Base-by-base conservation (phyloP, 1,284 basidiomycete species). In the Ceratobasidium sp. region DNA sequence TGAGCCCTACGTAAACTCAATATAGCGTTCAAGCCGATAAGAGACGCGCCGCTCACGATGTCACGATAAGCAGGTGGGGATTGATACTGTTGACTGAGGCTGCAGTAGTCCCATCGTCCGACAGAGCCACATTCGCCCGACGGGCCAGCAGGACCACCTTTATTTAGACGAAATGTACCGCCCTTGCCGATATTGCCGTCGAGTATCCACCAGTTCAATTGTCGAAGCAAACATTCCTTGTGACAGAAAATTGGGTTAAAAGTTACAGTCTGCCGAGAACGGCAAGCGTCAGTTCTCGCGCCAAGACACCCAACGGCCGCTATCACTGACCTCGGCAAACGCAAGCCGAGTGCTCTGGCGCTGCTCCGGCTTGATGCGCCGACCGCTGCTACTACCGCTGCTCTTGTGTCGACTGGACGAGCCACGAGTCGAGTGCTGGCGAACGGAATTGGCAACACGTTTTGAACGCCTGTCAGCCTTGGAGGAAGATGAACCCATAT, bases 121-220 rank as follows among this genome's bases (percentile, higher is more conserved):
- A 67, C 64, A 34, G 64, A 67, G 64, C 64, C 64, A 43, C 64
- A 67, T 26, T 67, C 50, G 16, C 64, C 64, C 12, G 32, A 41
- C 2, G 64, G 64, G 6, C 64, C 64, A 53, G 64, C 64, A 43
- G 64, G 64, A 1, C 64, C 64, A 23, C 64, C 64, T 55, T 67
- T 67, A 36, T 67, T 67, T 1, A 55, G 28, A 43, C 64, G 64
- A 67, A 67, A 67, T n/a, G 50, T 18, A 1, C 30, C 34, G 4
- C 34, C 48, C n/a, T n/a, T 26, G 6, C 43, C 43, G 12, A 67
- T 23, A 2, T 55, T 55, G 0, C 64, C 64, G 36, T 67, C 64
- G 10, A 67, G 45, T 45, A 67, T 55, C 64, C 64, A 67, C 64
- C 64, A 67, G 39, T 67, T 67, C 21, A 67, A 28, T 55, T 67